Evolutionary conservation across 768 basidiomycete genomes (phyloP).

Genomic region (Auriculariales sp.): DNA sequence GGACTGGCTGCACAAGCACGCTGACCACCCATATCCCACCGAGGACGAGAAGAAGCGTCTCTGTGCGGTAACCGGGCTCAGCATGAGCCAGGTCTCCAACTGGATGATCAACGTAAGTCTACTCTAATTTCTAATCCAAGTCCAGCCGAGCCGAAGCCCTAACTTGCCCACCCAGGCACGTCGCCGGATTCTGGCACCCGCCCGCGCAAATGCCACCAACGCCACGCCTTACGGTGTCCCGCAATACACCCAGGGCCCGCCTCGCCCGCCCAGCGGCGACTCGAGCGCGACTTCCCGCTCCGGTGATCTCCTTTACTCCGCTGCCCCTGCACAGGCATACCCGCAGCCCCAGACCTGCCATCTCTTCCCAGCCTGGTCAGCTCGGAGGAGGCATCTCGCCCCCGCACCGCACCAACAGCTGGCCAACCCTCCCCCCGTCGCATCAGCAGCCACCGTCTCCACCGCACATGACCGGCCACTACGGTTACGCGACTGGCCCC

Average conservation of each 20-base stretch:
- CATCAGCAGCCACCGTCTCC: neutral
- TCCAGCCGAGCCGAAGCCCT: no score
- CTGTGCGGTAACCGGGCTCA: slow-evolving; percentile 72
- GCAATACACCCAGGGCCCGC: neutral
- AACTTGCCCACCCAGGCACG: neutral
- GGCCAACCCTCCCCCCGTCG: neutral
- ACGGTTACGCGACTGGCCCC: neutral
- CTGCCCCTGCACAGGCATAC: no score
- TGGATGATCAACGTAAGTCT: slow-evolving; percentile 79
- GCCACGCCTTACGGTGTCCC: neutral
- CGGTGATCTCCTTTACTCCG: no score
- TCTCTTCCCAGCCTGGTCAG: no score
- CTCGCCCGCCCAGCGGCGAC: neutral
- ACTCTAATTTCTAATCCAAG: no score
- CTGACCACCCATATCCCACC: slow-evolving; percentile 78
- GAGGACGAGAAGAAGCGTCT: slow-evolving; percentile 86
- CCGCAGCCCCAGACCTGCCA: no score
- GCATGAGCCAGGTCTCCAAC: slow-evolving; percentile 82
- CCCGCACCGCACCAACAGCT: neutral
- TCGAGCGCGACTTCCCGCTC: neutral
- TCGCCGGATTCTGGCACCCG: neutral
- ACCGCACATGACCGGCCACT: neutral
- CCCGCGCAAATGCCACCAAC: neutral
- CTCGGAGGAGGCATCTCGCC: neutral
- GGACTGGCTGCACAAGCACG: slow-evolving; percentile 77